Conservation (phyloP, 169 alveolate species). For the Cryptosporidium sp. region DNA sequence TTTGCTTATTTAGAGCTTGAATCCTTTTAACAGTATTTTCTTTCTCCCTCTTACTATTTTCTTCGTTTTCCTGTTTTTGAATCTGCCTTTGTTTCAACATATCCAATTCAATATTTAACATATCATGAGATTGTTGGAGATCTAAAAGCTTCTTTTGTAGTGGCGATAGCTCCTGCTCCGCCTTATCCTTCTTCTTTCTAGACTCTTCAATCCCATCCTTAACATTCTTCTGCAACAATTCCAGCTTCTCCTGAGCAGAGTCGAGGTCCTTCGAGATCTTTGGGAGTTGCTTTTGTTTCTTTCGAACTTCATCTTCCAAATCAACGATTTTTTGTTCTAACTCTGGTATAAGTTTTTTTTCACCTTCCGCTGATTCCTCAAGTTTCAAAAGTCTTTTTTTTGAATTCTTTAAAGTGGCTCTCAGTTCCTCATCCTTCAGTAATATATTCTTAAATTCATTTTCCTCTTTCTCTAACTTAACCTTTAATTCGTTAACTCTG, state of each 20-base stretch:
- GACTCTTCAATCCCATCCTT: constrained; percentile 48
- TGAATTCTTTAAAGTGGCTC: constrained; percentile 83
- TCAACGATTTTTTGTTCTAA: constrained; percentile 30
- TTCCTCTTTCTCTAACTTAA: constrained; percentile 79
- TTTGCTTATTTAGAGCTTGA: constrained; percentile 80
- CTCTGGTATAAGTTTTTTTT: constrained; percentile 49
- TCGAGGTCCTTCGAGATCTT: constrained; percentile 43
- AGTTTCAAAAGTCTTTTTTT: constrained; percentile 79
- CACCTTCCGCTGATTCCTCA: constrained; percentile 31
- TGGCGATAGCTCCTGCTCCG: constrained; percentile 65
- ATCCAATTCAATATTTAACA: constrained; percentile 73
- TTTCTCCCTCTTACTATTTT: constrained; percentile 74
- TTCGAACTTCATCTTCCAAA: constrained; percentile 11
- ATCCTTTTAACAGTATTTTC: constrained; percentile 79
- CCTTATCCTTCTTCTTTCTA: constrained; percentile 60
- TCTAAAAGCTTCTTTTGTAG: constrained; percentile 15
- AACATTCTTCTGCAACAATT: constrained; percentile 21
- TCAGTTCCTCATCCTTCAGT: constrained; percentile 84
- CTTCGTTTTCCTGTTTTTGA: constrained; percentile 79
- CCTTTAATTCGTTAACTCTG: constrained; percentile 67
- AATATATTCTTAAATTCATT: constrained; percentile 82
- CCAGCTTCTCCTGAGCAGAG: constrained; percentile 58
- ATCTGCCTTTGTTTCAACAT: constrained; percentile 78
- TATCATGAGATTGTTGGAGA: constrained; percentile 42
- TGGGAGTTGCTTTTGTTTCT: constrained; percentile 42